Base-by-base conservation (phyloP, 495 filamentous ascomycete genomes). In the Daldinia bambusicola region DNA sequence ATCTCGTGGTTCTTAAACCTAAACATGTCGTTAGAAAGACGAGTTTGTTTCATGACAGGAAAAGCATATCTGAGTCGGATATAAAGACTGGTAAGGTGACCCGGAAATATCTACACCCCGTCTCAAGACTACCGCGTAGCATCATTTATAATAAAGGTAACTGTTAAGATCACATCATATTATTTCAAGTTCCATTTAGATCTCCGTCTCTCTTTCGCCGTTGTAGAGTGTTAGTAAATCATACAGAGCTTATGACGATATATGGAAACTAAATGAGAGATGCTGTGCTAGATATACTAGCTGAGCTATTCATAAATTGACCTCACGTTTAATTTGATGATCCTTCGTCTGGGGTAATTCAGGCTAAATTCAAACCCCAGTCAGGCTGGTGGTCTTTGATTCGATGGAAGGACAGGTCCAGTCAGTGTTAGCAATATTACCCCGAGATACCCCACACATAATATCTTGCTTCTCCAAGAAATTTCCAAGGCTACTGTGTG, bases 331-430 rank as follows among this genome's bases (percentile, higher is more conserved):
- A 38, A 14, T 37, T 60, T 61, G 58, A 45, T 32, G 9, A 12
- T 38, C 45, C 45, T 59, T 20, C 53, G 41, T 41, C 63, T 51
- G 59, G 59, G 67, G 63, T 22, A 55, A 75, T 75, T 75, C 52
- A 76, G 75, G 75, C 75, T 76, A 71, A 76, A 75, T 72, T 22
- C 56, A 31, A 57, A 62, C 56, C 66, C 50, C 43, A 20, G 37
- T 68, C 62, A 48, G 18, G 4, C 30, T 6, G n/a, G 41, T 34
- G 55, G 34, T 48, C 41, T 7, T 58, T 18, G 26, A 55, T n/a
- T n/a, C 60, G 37, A 58, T 38, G 40, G 40, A 40, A 18, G 34
- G 56, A 16, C 31, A 53, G 51, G 22, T 32, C 32, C n/a, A 53
- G 36, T 56, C 43, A 57, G 32, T 57, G 30, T 45, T 30, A 13